A percentile compares a stretch with the other conserved stretches of the same genome.
Conservation (phyloP, 1,284 basidiomycete genomes). For the Irpex lacteus region DNA sequence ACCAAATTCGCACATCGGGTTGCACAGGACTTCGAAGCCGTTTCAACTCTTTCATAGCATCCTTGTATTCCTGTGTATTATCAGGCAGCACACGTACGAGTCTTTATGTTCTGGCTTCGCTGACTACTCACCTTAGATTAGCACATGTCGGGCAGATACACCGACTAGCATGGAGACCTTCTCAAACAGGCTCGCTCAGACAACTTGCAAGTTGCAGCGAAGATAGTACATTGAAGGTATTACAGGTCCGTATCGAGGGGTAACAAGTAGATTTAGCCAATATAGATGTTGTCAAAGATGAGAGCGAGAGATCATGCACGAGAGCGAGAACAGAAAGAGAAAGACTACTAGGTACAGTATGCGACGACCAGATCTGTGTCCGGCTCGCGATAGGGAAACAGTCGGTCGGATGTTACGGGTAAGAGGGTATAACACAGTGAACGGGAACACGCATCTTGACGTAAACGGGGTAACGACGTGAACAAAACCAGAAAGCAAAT, state of each 20-base stretch:
- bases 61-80: too few relatives aligned
- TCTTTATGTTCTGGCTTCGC: too few relatives aligned
- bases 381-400: slow-evolving; percentile 65
- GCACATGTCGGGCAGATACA: slow-evolving; percentile 71
- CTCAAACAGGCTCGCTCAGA: slow-evolving; percentile 16
- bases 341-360: slow-evolving; percentile 68
- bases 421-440: slow-evolving; percentile 68
- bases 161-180: slow-evolving; percentile 64
- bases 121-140: slow-evolving; percentile 36
- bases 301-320: not conserved
- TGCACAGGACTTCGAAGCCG: too few relatives aligned
- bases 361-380: slow-evolving; percentile 38
- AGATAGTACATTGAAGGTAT: slow-evolving; percentile 77
- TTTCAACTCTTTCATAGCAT: too few relatives aligned
- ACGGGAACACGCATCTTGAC: slow-evolving; percentile 38
- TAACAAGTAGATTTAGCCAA: slow-evolving; percentile 36
- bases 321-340: slow-evolving; percentile 17
- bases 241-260: slow-evolving; percentile 47
- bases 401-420: slow-evolving; percentile 48
- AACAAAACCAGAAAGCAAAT: slow-evolving; percentile 34
- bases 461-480: slow-evolving; percentile 37
- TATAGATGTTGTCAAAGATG: slow-evolving; percentile 31
- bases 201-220: slow-evolving; percentile 64
- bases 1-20: too few relatives aligned
- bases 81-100: too few relatives aligned